These are phyloP conservation scores for Leccinum subgranulosum DNA, from an alignment of 768 basidiomycete genomes.

Conservation along the genomic window DNA sequence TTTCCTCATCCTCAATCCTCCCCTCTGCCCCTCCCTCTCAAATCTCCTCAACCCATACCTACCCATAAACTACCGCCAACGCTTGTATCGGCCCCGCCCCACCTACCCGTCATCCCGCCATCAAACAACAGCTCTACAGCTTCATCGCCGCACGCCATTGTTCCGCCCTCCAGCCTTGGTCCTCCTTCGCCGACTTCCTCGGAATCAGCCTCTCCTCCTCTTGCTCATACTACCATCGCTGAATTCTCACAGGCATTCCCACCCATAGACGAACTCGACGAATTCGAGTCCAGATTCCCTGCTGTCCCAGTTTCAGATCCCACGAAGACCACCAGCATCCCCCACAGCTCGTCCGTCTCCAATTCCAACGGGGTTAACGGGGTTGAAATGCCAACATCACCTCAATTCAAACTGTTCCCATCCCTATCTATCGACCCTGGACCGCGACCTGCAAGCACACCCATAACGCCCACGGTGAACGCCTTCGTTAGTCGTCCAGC, in stretches of 20 bases:
- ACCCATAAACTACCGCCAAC: constrained; percentile 41
- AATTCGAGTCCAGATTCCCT: constrained; percentile 47
- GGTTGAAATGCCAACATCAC: constrained; percentile 31
- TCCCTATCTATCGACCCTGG: constrained; percentile 44
- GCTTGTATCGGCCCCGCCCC: constrained; percentile 29
- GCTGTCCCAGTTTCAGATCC: constrained; percentile 43
- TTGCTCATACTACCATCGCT: constrained; percentile 39
- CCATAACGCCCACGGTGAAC: constrained; percentile 56
- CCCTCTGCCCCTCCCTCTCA: constrained; percentile 22
- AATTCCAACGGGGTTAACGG: constrained; percentile 31
- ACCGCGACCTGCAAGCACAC: constrained; percentile 67
- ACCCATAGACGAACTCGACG: constrained; percentile 73
- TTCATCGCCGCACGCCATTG: constrained; percentile 60
- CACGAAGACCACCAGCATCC: constrained; percentile 32
- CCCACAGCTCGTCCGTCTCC: constrained; percentile 17
- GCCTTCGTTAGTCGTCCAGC: constrained; percentile 60
- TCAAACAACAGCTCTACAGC: constrained; percentile 31
- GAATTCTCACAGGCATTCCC: constrained; percentile 71
- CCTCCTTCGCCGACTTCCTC: constrained; percentile 76
- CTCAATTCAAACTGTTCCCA: constrained; percentile 36
- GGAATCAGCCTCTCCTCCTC: constrained; percentile 59
- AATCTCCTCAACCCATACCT: constrained; percentile 30
- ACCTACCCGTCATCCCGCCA: constrained; percentile 15
- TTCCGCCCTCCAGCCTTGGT: constrained; percentile 67
- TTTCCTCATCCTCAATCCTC: constrained; percentile 36